A percentile compares a stretch with the other conserved stretches of the same genome.
Evolutionary conservation across 106 monocot genomes (phyloP).

Genomic region (Allium fistulosum): DNA sequence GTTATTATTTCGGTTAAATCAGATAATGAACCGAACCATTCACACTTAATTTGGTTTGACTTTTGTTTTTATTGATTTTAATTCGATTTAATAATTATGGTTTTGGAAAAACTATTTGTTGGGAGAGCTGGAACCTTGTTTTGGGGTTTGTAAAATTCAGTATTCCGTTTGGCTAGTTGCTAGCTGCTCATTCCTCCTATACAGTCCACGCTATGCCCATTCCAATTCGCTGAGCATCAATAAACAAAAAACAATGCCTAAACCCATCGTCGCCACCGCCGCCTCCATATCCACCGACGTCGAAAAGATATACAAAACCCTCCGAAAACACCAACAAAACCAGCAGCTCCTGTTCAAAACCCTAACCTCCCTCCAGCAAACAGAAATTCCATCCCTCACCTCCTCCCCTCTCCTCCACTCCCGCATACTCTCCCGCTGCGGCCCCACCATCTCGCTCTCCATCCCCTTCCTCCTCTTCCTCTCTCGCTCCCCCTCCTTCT

Average conservation of each 20-base stretch:
- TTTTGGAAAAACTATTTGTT: too few species aligned
- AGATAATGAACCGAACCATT: too few species aligned
- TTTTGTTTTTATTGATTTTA: too few species aligned
- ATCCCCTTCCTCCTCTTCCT: conserved; percentile 51
- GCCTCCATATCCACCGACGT: conserved; percentile 25
- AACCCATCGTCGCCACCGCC: not conserved
- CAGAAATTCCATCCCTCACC: conserved; percentile 7
- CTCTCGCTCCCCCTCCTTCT: conserved; percentile 48
- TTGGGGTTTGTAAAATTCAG: too few species aligned
- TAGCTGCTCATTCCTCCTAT: too few species aligned
- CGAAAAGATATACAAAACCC: conserved; percentile 68
- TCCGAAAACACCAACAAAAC: conserved; percentile 49
- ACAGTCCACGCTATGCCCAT: too few species aligned
- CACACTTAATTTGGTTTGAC: too few species aligned
- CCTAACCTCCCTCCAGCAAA: conserved; percentile 23
- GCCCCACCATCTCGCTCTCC: conserved; percentile 26
- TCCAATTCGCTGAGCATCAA: too few species aligned
- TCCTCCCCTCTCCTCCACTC: conserved; percentile 36
- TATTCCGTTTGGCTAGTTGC: too few species aligned
- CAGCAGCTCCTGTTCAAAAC: conserved; percentile 38
- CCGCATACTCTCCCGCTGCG: conserved; percentile 36
- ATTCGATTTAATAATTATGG: too few species aligned
- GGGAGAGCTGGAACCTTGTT: too few species aligned
- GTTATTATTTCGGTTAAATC: too few species aligned
- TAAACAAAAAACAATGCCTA: not conserved